Percentiles rank a stretch among this genome's conserved stretches.
Evolutionary conservation across 2,329 filamentous ascomycete genomes (phyloP).

Genomic region (Colletotrichum melonis): DNA sequence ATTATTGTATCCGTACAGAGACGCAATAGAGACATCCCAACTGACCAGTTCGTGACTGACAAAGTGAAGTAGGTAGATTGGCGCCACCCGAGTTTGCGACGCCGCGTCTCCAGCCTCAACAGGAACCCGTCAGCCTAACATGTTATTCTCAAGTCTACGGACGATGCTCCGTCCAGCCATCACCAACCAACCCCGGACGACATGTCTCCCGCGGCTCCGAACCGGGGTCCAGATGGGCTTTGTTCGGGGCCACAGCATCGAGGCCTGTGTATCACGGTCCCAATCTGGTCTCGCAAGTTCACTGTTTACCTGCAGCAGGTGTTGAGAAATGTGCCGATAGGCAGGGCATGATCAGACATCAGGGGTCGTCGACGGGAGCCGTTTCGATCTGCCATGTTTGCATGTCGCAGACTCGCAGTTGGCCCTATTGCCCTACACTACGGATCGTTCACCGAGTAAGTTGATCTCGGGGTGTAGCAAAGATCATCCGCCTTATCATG

Average conservation of each 20-base stretch:
- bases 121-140: background rate
- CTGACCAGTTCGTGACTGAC: background rate
- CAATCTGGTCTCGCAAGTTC: too few species aligned
- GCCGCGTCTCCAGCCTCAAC: background rate
- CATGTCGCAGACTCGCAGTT: background rate
- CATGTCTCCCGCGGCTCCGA: background rate
- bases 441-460: background rate
- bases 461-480: background rate
- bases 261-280: background rate
- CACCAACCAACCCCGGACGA: background rate
- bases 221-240: background rate
- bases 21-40: background rate
- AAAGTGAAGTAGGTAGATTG: slow-evolving; percentile 7
- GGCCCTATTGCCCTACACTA: background rate
- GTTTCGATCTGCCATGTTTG: slow-evolving; percentile 11
- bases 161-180: too few species aligned
- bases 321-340: background rate
- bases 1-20: too few species aligned
- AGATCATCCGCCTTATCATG: background rate
- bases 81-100: slow-evolving; percentile 3
- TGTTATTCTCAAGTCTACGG: too few species aligned
- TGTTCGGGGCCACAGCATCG: background rate
- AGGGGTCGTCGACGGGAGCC: background rate
- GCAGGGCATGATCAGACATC: slow-evolving; percentile 10
- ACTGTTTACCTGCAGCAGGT: background rate